phyloP scores from a whole-genome alignment of 2,329 filamentous ascomycete genomes.

The Colletotrichum gloeosporioides region DNA sequence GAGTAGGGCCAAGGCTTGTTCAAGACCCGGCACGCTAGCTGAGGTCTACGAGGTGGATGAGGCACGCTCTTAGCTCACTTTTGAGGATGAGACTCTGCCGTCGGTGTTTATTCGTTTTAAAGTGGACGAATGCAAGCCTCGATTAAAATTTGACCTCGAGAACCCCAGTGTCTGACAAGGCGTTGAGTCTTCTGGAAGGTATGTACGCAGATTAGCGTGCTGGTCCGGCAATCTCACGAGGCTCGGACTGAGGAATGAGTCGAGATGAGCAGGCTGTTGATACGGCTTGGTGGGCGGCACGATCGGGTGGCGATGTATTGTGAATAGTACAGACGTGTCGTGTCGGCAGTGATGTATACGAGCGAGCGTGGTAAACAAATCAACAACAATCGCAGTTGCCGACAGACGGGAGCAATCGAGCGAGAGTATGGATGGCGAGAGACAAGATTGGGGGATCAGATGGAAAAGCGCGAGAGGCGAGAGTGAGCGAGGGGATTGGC shows the following conservation, averaged over 20 bases:
- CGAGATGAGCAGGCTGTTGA: background rate
- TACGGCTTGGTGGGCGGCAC: background rate
- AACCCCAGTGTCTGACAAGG: background rate
- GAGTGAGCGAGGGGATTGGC: constrained; percentile 15
- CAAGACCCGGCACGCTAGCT: constrained; percentile 10
- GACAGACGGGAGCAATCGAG: background rate
- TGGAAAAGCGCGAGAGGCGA: background rate
- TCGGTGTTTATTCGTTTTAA: background rate
- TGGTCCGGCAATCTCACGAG: constrained; percentile 5
- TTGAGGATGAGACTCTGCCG: background rate
- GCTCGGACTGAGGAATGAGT: constrained; percentile 11
- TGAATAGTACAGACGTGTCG: background rate
- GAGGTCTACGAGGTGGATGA: background rate
- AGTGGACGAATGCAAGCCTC: background rate
- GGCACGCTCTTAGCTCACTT: background rate
- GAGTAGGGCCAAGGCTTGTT: constrained; percentile 9
- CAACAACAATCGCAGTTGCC: background rate
- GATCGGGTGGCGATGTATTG: background rate
- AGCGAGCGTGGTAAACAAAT: constrained; percentile 9
- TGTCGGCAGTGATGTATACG: background rate
- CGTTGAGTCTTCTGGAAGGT: background rate
- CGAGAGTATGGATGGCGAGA: constrained; percentile 11
- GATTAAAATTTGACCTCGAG: background rate
- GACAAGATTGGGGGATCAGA: constrained; percentile 8
- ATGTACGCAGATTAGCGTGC: constrained; percentile 6